A percentile compares a stretch with the other conserved stretches of the same genome.
phyloP scores from a whole-genome alignment of 257 asterid genomes.

The Lantana camara region DNA sequence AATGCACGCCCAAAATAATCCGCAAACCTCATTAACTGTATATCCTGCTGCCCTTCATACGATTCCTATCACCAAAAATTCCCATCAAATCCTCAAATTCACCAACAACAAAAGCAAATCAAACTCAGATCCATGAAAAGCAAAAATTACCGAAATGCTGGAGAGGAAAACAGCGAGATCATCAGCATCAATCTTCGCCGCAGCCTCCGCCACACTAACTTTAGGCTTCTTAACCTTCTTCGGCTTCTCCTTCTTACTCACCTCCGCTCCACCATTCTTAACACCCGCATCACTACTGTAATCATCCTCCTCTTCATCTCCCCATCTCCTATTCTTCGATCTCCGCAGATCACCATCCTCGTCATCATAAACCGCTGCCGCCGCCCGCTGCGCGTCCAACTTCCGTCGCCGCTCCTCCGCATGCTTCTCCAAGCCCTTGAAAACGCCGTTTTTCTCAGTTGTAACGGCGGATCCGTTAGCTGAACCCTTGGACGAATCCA shows the following conservation, averaged over 20 bases:
- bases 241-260: conserved; percentile 63
- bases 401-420: conserved; percentile 72
- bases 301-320: conserved; percentile 41
- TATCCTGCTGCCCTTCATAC: conserved; percentile 73
- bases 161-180: conserved; percentile 69
- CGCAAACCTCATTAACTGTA: conserved; percentile 87
- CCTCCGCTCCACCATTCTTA: conserved; percentile 46
- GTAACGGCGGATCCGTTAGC: conserved; percentile 55
- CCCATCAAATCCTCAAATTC: neutral
- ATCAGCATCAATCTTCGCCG: conserved; percentile 65
- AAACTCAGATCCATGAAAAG: conserved; percentile 9
- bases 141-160: conserved; percentile 47
- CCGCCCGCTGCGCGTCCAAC: conserved; percentile 67
- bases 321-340: conserved; percentile 39
- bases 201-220: conserved; percentile 78
- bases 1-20: conserved; percentile 93
- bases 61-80: conserved; percentile 52
- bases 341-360: conserved; percentile 43
- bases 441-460: conserved; percentile 41
- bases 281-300: conserved; percentile 41
- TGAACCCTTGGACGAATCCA: conserved; percentile 34
- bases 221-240: conserved; percentile 77
- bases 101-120: conserved; percentile 6
- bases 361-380: conserved; percentile 42
- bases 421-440: conserved; percentile 68